A percentile compares a stretch with the other conserved stretches of the same genome.
These are phyloP conservation scores for Lachnum nothofagi DNA, from an alignment of 2,329 filamentous ascomycete genomes.

Conservation along the genomic window DNA sequence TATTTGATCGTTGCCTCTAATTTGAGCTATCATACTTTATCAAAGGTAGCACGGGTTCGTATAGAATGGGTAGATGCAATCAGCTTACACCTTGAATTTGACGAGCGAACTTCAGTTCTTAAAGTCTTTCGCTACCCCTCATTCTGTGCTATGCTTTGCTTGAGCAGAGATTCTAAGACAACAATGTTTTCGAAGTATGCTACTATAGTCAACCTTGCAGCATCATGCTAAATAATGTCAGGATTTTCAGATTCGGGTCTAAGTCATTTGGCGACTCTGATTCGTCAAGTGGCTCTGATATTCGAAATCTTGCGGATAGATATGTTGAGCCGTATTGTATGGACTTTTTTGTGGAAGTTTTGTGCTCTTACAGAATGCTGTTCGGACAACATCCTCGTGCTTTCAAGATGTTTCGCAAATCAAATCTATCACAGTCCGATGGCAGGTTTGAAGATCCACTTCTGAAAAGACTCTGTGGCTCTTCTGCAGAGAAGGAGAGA, in stretches of 20 bases:
- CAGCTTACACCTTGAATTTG: not conserved
- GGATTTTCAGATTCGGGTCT: no score
- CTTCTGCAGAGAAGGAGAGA: not conserved
- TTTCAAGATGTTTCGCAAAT: no score
- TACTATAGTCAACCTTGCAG: not conserved
- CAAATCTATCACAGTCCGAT: no score
- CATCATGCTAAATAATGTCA: no score
- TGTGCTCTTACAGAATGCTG: not conserved
- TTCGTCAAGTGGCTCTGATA: no score
- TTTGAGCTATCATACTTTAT: not conserved
- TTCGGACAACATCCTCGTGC: not conserved
- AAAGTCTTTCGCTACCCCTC: not conserved
- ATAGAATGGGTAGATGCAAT: not conserved
- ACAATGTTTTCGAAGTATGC: not conserved
- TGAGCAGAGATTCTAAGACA: not conserved
- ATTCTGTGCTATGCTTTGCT: not conserved
- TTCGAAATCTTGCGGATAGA: no score
- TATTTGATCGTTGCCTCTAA: not conserved
- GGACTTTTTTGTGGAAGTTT: not conserved
- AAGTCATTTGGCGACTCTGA: no score
- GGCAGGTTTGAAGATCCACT: no score
- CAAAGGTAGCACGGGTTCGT: not conserved
- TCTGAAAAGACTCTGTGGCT: not conserved
- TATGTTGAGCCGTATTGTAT: not conserved
- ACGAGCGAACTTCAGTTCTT: not conserved